Evolutionary conservation across 2,329 filamentous ascomycete species (phyloP).

Genomic region (Nemania sp.): DNA sequence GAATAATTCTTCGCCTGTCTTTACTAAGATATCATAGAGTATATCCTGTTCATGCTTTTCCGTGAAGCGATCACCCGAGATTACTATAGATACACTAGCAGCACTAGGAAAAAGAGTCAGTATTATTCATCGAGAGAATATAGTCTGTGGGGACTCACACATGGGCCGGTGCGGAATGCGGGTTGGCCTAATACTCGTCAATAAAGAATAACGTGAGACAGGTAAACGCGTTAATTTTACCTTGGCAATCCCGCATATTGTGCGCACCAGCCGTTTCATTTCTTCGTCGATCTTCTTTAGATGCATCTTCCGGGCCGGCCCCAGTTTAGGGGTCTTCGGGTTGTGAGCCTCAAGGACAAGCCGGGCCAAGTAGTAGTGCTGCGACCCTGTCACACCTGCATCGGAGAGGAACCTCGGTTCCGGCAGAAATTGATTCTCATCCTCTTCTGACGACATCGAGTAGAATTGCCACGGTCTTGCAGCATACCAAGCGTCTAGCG

Average conservation of each 20-base stretch:
- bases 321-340: not conserved
- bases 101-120: not conserved
- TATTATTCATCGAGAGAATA: not conserved
- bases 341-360: slow-evolving; percentile 18
- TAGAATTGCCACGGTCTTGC: slow-evolving; percentile 23
- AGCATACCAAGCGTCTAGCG: slow-evolving; percentile 13
- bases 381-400: slow-evolving; percentile 12
- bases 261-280: slow-evolving; percentile 11
- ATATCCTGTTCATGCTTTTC: slow-evolving; percentile 9
- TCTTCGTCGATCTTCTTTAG: slow-evolving; percentile 10
- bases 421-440: slow-evolving; percentile 11
- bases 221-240: not conserved
- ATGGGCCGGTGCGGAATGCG: slow-evolving; percentile 9
- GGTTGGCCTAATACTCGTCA: slow-evolving; percentile 10
- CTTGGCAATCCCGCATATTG: slow-evolving; percentile 21
- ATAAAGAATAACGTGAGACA: not conserved
- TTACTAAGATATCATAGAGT: slow-evolving; percentile 8
- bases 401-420: slow-evolving; percentile 15
- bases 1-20: slow-evolving; percentile 10
- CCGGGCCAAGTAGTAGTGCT: slow-evolving; percentile 20
- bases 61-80: slow-evolving; percentile 19
- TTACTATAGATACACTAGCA: slow-evolving; percentile 19
- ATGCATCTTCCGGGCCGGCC: slow-evolving; percentile 18
- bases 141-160: not conserved
- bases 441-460: slow-evolving; percentile 10